Evolutionary conservation across 176 grass and related monocot genomes (phyloP).

Genomic region (Cenchrus purpureus): DNA sequence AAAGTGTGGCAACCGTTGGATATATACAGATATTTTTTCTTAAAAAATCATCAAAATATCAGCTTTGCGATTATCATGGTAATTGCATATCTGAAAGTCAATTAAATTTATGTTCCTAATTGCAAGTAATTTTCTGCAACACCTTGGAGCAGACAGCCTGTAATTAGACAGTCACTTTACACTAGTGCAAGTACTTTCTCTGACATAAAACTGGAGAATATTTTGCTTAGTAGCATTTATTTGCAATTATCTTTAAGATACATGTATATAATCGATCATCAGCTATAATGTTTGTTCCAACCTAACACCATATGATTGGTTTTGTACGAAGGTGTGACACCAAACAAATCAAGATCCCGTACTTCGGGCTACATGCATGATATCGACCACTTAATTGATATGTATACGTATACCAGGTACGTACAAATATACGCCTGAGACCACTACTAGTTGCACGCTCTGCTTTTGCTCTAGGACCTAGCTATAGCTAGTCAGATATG

Average conservation of each 20-base stretch:
- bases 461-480: background rate
- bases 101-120: no score
- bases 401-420: conserved; percentile 21
- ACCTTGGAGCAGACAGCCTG: no score
- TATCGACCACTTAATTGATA: background rate
- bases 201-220: background rate
- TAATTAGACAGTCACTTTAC: no score
- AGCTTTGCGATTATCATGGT: no score
- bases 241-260: background rate
- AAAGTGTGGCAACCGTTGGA: no score
- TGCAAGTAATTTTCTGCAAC: no score
- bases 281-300: background rate
- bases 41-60: no score
- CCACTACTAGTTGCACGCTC: background rate
- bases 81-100: no score
- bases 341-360: background rate
- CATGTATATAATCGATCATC: background rate
- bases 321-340: background rate
- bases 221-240: background rate
- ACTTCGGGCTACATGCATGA: background rate
- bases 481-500: background rate
- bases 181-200: background rate
- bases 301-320: background rate
- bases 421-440: background rate
- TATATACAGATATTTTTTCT: no score